A percentile compares a stretch with the other conserved stretches of the same genome.
Evolutionary conservation across 1,284 basidiomycete species (phyloP).

Genomic region (Ustilago xerochloae): DNA sequence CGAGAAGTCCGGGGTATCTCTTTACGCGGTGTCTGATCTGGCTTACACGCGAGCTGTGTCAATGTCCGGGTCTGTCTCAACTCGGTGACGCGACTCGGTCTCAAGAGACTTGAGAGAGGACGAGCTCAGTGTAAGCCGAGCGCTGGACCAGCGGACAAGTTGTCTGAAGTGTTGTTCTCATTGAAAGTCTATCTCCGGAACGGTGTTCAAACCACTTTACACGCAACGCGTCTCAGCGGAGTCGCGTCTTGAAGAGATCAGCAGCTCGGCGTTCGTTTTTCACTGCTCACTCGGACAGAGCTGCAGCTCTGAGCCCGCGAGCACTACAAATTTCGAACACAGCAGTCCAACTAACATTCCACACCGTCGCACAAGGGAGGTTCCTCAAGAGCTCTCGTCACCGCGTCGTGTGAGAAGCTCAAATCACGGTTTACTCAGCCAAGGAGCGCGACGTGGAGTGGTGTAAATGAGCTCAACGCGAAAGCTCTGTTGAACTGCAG

Average conservation of each 20-base stretch:
- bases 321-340: neutral
- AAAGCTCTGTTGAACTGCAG: constrained; percentile 19
- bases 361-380: neutral
- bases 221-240: neutral
- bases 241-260: constrained; percentile 1
- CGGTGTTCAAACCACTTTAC: neutral
- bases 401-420: neutral
- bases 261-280: neutral
- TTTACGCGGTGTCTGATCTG: no score
- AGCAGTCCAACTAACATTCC: neutral
- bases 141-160: neutral
- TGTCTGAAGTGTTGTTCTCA: neutral
- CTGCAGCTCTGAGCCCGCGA: no score
- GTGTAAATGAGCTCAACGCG: constrained; percentile 22
- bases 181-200: neutral
- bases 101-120: no score
- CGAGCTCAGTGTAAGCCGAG: neutral
- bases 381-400: neutral
- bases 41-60: no score
- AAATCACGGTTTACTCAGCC: constrained; percentile 2
- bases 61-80: no score
- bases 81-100: neutral
- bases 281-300: neutral
- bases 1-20: no score
- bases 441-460: constrained; percentile 5